These are phyloP conservation scores for Zygoascus meyerae DNA, from an alignment of 1,139 yeast species.

Conservation along the genomic window DNA sequence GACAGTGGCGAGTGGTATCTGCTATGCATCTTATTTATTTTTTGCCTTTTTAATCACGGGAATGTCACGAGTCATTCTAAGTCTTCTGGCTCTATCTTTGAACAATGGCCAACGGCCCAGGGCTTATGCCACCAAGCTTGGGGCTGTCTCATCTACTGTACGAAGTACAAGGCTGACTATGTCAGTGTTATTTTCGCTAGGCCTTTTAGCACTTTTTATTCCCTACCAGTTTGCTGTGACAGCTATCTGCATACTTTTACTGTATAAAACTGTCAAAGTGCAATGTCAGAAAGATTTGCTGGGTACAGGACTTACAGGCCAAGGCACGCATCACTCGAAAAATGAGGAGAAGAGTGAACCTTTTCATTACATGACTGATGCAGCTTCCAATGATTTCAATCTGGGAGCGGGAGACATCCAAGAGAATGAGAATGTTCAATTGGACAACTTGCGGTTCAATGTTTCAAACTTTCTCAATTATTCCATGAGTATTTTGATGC, in stretches of 20 bases:
- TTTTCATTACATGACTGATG: slow-evolving; percentile 6
- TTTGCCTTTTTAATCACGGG: slow-evolving; percentile 17
- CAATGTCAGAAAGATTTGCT: neutral
- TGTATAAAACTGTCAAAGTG: slow-evolving; percentile 5
- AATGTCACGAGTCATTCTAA: slow-evolving; percentile 1
- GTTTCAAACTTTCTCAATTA: slow-evolving; percentile 17
- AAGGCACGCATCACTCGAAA: too few relatives aligned
- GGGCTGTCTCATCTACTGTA: too few relatives aligned
- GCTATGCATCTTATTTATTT: slow-evolving; percentile 34
- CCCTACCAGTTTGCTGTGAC: slow-evolving; percentile 68
- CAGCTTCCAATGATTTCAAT: neutral
- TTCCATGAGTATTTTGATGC: slow-evolving; percentile 26
- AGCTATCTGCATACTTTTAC: slow-evolving; percentile 9
- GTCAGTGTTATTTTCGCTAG: too few relatives aligned
- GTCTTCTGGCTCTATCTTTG: too few relatives aligned
- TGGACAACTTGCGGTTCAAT: neutral
- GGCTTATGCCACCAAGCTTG: too few relatives aligned
- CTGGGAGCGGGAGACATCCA: neutral
- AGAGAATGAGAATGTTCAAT: neutral
- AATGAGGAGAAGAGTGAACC: neutral
- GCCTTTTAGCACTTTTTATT: slow-evolving; percentile 46
- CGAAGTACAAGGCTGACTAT: too few relatives aligned
- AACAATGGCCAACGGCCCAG: too few relatives aligned
- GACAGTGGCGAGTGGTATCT: slow-evolving; percentile 46
- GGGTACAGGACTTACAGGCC: too few relatives aligned